Conservation (phyloP, 2,329 filamentous ascomycete genomes). For the Capronia epimyces region DNA sequence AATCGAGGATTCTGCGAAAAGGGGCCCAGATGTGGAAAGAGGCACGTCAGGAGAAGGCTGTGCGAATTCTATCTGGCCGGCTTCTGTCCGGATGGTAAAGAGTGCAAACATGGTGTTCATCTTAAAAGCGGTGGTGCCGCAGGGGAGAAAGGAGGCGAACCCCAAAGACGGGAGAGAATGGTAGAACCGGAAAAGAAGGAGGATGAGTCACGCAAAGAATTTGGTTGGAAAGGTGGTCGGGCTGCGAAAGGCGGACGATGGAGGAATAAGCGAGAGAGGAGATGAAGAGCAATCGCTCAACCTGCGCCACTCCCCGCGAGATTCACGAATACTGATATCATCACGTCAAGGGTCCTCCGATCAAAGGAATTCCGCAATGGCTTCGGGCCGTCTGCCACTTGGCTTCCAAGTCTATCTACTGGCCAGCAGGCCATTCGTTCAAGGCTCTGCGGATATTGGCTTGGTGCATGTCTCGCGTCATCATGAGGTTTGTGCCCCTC, state of each 20-base stretch:
- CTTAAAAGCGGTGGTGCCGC: conserved; percentile 20
- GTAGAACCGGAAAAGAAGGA: conserved; percentile 25
- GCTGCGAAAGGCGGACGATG: conserved; percentile 25
- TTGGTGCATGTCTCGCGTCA: too few relatives aligned
- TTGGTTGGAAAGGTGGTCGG: conserved; percentile 23
- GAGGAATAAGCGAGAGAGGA: conserved; percentile 26
- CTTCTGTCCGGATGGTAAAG: conserved; percentile 79
- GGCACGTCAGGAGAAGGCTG: conserved; percentile 74
- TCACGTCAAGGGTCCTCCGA: too few relatives aligned
- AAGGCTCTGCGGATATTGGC: too few relatives aligned
- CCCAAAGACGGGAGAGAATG: conserved; percentile 19
- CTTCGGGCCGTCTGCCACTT: too few relatives aligned
- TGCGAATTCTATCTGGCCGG: conserved; percentile 86
- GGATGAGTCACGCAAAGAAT: conserved; percentile 26
- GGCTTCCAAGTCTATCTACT: too few relatives aligned
- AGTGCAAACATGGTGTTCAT: conserved; percentile 76
- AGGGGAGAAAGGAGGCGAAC: conserved; percentile 18
- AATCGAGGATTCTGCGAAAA: conserved; percentile 91
- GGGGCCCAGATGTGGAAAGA: conserved; percentile 78
- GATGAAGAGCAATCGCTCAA: conserved; percentile 3
- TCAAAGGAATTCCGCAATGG: too few relatives aligned
- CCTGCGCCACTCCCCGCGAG: too few relatives aligned
- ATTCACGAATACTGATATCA: too few relatives aligned
- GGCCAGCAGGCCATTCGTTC: too few relatives aligned
- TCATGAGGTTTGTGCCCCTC: too few relatives aligned